Evolutionary conservation across 371 early-diverging fungal species (phyloP).

Genomic region (Zopfochytrium polystomum): DNA sequence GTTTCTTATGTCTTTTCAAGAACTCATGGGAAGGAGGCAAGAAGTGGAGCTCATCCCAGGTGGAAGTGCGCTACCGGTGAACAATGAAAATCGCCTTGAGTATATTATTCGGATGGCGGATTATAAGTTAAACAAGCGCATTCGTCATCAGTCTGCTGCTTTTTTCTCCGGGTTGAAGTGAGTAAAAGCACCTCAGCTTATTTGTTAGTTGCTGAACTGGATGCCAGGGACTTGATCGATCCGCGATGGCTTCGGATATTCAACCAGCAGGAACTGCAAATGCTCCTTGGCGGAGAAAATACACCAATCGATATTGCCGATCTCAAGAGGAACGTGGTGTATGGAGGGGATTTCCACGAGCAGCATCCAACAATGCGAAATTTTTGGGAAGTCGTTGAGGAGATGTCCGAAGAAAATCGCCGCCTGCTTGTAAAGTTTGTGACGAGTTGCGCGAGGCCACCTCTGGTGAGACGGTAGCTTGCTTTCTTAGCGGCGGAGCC

Average conservation of each 20-base stretch:
- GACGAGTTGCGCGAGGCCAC: conserved; percentile 88
- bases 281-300: conserved; percentile 80
- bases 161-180: conserved; percentile 39
- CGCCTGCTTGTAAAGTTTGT: conserved; percentile 81
- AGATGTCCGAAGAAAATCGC: conserved; percentile 58
- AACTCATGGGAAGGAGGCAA: too few relatives aligned
- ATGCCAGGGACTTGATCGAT: conserved; percentile 38
- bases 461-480: conserved; percentile 44
- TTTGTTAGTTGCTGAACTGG: conserved; percentile 72
- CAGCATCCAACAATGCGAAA: conserved; percentile 38
- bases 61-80: conserved; percentile 49
- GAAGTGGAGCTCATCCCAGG: conserved; percentile 16
- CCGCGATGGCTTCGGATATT: conserved; percentile 32
- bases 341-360: conserved; percentile 45
- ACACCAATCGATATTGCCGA: conserved; percentile 37
- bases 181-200: conserved; percentile 59
- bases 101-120: conserved; percentile 38
- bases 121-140: conserved; percentile 16
- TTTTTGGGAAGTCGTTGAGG: conserved; percentile 78
- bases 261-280: conserved; percentile 77
- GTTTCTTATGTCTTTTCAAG: too few relatives aligned
- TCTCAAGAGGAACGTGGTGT: conserved; percentile 43
- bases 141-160: conserved; percentile 31
- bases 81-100: conserved; percentile 35
- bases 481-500: neutral